Percentiles rank a stretch among this genome's conserved stretches.
Evolutionary conservation across 106 monocot species (phyloP).

Genomic region (Dioscorea alata): DNA sequence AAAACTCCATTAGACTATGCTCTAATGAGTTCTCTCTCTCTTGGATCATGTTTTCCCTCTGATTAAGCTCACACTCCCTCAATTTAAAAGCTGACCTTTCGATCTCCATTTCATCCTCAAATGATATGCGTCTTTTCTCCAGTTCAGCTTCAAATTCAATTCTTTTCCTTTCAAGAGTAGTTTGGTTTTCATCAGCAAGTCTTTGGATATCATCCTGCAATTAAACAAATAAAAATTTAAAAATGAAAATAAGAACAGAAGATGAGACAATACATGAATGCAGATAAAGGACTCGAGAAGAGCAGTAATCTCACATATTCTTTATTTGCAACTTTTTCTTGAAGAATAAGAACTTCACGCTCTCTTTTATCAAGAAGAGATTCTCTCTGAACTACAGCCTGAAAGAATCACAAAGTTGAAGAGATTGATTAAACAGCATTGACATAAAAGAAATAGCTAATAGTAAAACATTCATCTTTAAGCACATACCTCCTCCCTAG

Average conservation of each 20-base stretch:
- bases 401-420: slow-evolving; percentile 9
- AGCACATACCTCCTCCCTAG: slow-evolving; percentile 59
- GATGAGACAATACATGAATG: neutral
- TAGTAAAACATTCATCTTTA: neutral
- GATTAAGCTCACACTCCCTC: slow-evolving; percentile 29
- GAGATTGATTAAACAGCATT: neutral
- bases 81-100: slow-evolving; percentile 20
- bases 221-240: slow-evolving; percentile 5
- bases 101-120: slow-evolving; percentile 61
- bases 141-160: slow-evolving; percentile 65
- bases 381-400: slow-evolving; percentile 69
- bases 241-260: neutral
- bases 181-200: slow-evolving; percentile 44
- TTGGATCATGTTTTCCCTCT: slow-evolving; percentile 23
- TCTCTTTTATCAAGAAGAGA: slow-evolving; percentile 58
- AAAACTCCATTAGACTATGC: slow-evolving; percentile 19
- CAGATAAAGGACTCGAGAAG: no score
- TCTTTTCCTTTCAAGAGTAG: slow-evolving; percentile 35
- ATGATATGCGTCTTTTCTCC: slow-evolving; percentile 26
- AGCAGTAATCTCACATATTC: slow-evolving; percentile 45
- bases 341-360: slow-evolving; percentile 59
- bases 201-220: slow-evolving; percentile 67
- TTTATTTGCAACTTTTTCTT: slow-evolving; percentile 67
- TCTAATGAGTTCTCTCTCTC: slow-evolving; percentile 40
- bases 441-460: neutral